Percentiles rank a stretch among this genome's conserved stretches.
Evolutionary conservation across 768 basidiomycete genomes (phyloP).

Genomic region (Phylloporus arenicola): DNA sequence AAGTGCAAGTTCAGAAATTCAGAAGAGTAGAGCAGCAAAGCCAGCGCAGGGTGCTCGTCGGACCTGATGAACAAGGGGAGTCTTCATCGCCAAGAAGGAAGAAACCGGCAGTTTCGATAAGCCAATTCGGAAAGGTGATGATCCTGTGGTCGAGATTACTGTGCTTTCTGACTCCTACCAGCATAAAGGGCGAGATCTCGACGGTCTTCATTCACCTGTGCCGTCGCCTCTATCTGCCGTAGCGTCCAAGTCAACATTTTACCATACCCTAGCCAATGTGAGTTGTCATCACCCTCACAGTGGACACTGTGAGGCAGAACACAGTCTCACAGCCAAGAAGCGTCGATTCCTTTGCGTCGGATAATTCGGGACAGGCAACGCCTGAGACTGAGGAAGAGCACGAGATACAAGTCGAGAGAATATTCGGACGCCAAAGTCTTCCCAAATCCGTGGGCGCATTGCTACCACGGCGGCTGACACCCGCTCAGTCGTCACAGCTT

Average conservation of each 20-base stretch:
- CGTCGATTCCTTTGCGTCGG: conserved; percentile 41
- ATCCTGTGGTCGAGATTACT: background rate
- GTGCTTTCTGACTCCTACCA: conserved; percentile 7
- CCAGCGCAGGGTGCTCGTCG: conserved; percentile 43
- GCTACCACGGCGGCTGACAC: conserved; percentile 43
- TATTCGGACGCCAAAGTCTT: conserved; percentile 34
- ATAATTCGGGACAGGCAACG: conserved; percentile 28
- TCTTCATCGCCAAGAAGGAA: conserved; percentile 25
- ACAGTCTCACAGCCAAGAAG: conserved; percentile 37
- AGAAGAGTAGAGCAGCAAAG: conserved; percentile 53
- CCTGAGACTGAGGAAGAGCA: conserved; percentile 40
- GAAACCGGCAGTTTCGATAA: conserved; percentile 52
- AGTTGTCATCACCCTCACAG: conserved; percentile 6
- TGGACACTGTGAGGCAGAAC: conserved; percentile 8
- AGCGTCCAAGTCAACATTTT: conserved; percentile 44
- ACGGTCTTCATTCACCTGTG: conserved; percentile 13
- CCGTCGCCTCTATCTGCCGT: conserved; percentile 36
- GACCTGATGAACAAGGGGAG: conserved; percentile 15
- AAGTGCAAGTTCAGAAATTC: conserved; percentile 41
- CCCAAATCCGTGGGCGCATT: conserved; percentile 31
- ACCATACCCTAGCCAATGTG: conserved; percentile 42
- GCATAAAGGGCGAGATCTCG: conserved; percentile 21
- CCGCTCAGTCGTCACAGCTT: conserved; percentile 39
- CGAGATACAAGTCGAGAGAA: conserved; percentile 46
- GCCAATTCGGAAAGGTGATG: conserved; percentile 55